Base-by-base conservation (phyloP, 2,329 filamentous ascomycete species). In the Huntiella moniliformis region DNA sequence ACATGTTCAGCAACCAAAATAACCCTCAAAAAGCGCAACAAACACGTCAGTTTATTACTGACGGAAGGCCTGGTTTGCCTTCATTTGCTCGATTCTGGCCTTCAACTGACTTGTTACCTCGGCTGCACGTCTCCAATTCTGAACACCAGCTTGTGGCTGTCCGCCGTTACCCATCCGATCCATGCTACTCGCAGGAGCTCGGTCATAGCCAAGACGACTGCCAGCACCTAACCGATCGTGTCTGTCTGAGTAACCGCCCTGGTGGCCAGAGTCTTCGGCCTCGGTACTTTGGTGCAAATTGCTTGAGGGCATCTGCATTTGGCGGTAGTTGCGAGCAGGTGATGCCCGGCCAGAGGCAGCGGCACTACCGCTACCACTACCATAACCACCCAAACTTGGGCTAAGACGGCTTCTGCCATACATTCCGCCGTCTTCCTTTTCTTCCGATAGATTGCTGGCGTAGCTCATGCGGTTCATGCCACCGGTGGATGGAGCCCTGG, bases 61-160 rank as follows among this genome's bases (percentile, higher is more conserved):
- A 11, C 48, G 44, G 35, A 50, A 50, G 16, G 44, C 64, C 53
- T 56, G 48, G 18, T 50, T 50, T 16, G 74, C 75, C 72, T 96
- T 98, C 91, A 98, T 98, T 68, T 91, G 82, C 67, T 96, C 91
- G 61, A 98, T 98, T 59, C 91, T 77, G 44, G 88, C 86, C 67
- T 96, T 98, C 56, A 98, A 63, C 60, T 95, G 91, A 62, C 87
- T 95, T 46, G 91, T 98, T 48, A 98, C 91, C 66, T 98, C 91
- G 2, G 91, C 91, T 13, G 91, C 91, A 54, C 91, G 72, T 66
- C 87, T 92, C 91, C 91, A 98, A 59, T 87, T 96, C 65, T 98
- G 91, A 13, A 79, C 77, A 1, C 77, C 77, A 40, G 47, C 46
- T 37, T 38, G 38, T 34, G 38, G 42, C 13, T 16, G 37, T 31